phyloP scores from a whole-genome alignment of 345 rosid genomes.

The Angophora floribunda region DNA sequence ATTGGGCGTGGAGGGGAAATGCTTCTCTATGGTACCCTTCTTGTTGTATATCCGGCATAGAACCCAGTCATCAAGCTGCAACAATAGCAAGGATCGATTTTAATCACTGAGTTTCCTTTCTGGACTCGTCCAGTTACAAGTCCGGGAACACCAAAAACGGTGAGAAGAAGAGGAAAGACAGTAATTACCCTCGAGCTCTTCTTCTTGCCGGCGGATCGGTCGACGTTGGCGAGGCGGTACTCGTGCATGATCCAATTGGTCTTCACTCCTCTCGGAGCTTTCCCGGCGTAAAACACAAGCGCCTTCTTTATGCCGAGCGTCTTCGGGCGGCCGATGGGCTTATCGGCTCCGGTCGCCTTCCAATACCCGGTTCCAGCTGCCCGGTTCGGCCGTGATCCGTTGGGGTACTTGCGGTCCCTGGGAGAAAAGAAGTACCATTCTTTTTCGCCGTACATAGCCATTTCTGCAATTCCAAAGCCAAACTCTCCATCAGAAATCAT shows the following conservation, averaged over 20 bases:
- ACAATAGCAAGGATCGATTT: background rate
- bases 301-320: constrained; percentile 79
- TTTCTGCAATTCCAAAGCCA: background rate
- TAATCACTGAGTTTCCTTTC: background rate
- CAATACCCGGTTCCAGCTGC: background rate
- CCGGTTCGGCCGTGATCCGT: background rate
- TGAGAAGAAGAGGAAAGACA: background rate
- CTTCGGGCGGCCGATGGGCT: constrained; percentile 24
- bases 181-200: constrained; percentile 50
- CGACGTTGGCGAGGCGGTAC: constrained; percentile 79
- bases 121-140: background rate
- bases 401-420: background rate
- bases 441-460: background rate
- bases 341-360: background rate
- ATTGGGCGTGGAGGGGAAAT: constrained; percentile 5
- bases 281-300: constrained; percentile 82
- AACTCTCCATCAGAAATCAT: background rate
- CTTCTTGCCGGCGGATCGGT: constrained; percentile 57
- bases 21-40: constrained; percentile 61
- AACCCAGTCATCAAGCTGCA: constrained; percentile 89
- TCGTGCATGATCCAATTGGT: constrained; percentile 99
- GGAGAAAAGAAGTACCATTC: background rate
- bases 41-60: constrained; percentile 79
- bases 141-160: background rate
- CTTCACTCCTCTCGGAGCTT: constrained; percentile 74